These are phyloP conservation scores for Xylaria sp. DNA, from an alignment of 2,329 filamentous ascomycete species.

Conservation along the genomic window DNA sequence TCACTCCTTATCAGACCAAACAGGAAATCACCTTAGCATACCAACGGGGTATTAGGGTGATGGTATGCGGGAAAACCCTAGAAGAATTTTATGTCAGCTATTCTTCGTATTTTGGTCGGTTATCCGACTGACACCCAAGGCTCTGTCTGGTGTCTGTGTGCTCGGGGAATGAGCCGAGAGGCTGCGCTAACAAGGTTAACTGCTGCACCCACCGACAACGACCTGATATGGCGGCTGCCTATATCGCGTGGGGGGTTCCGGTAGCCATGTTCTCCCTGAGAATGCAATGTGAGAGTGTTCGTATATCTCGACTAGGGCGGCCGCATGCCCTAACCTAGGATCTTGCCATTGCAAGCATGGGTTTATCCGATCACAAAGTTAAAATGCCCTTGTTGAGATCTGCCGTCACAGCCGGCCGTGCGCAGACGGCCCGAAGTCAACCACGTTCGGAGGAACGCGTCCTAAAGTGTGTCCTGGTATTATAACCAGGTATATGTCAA, in stretches of 20 bases:
- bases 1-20: not conserved
- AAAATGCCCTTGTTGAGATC: conserved; percentile 30
- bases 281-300: conserved; percentile 22
- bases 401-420: conserved; percentile 34
- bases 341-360: conserved; percentile 23
- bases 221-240: conserved; percentile 15
- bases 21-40: conserved; percentile 6
- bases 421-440: conserved; percentile 29
- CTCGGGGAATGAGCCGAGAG: conserved; percentile 33
- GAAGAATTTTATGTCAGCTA: conserved; percentile 6
- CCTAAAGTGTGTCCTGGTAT: conserved; percentile 16
- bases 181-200: conserved; percentile 15
- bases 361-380: conserved; percentile 13
- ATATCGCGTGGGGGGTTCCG: conserved; percentile 22
- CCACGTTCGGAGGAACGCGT: conserved; percentile 21
- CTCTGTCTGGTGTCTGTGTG: conserved; percentile 28
- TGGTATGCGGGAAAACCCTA: not conserved
- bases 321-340: conserved; percentile 11
- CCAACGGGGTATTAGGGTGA: conserved; percentile 12
- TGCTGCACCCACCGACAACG: conserved; percentile 2
- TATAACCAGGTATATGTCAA: conserved; percentile 29
- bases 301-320: conserved; percentile 18
- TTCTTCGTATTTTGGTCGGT: conserved; percentile 5
- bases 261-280: conserved; percentile 2
- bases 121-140: conserved; percentile 14